Evolutionary conservation across 164 flowering plant genomes (phyloP).

Genomic region (Vitis vinifera): DNA sequence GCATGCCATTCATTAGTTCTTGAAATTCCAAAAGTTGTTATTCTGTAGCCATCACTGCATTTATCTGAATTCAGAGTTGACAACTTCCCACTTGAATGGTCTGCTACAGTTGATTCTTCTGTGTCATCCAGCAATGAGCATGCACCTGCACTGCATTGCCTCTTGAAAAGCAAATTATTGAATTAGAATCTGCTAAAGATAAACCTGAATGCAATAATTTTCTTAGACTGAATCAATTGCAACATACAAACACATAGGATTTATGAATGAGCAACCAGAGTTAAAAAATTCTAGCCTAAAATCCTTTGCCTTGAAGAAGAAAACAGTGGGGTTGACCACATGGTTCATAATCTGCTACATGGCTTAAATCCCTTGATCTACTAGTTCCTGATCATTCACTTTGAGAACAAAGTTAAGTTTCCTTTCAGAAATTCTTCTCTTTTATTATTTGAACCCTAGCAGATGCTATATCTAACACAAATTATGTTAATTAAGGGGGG

Average conservation of each 20-base stretch:
- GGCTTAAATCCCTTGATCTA: too few relatives aligned
- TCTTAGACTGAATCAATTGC: background rate
- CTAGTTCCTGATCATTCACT: too few relatives aligned
- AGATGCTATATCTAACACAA: too few relatives aligned
- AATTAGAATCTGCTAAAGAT: background rate
- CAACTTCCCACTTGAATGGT: background rate
- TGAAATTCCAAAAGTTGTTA: slow-evolving; percentile 44
- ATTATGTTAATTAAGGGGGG: too few relatives aligned
- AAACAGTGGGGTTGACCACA: too few relatives aligned
- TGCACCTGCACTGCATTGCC: slow-evolving; percentile 35
- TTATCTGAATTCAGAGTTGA: background rate
- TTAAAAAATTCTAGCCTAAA: background rate
- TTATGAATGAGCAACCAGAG: background rate
- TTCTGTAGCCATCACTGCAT: slow-evolving; percentile 15
- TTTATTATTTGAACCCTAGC: too few relatives aligned
- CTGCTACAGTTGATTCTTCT: slow-evolving; percentile 3
- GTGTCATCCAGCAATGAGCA: slow-evolving; percentile 23
- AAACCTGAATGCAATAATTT: background rate
- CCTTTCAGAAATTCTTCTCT: too few relatives aligned
- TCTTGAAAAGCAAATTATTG: background rate
- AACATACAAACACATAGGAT: background rate
- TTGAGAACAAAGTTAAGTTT: too few relatives aligned
- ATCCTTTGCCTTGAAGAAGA: background rate
- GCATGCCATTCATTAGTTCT: slow-evolving; percentile 47
- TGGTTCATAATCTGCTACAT: too few relatives aligned